Evolutionary conservation across 768 basidiomycete species (phyloP).

Genomic region (Terana coerulea): DNA sequence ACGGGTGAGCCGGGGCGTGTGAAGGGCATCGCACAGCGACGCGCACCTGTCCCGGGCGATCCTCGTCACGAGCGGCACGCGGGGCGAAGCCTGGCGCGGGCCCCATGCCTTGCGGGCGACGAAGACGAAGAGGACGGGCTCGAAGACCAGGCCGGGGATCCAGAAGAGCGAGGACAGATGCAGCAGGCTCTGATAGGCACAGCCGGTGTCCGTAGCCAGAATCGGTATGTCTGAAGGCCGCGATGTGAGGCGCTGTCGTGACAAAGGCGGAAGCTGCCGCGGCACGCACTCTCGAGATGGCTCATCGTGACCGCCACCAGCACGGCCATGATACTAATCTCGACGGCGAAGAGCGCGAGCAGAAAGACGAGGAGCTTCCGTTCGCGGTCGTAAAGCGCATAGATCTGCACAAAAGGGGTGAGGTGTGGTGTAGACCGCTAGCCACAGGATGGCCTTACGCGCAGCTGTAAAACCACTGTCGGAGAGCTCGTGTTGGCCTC

Average conservation of each 20-base stretch:
- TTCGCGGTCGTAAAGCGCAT: slow-evolving; percentile 12
- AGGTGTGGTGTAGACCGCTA: background rate
- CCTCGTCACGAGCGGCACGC: slow-evolving; percentile 5
- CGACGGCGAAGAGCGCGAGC: background rate
- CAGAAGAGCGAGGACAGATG: slow-evolving; percentile 21
- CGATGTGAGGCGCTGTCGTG: too few species aligned
- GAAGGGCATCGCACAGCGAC: background rate
- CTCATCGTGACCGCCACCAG: slow-evolving; percentile 10
- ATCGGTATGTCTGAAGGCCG: background rate
- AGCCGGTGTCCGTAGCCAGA: slow-evolving; percentile 9
- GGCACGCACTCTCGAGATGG: slow-evolving; percentile 3
- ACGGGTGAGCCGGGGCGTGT: too few species aligned
- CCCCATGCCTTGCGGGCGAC: slow-evolving; percentile 18
- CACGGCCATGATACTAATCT: slow-evolving; percentile 11
- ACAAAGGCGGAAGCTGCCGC: too few species aligned
- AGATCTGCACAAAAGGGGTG: slow-evolving; percentile 4
- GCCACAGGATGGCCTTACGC: slow-evolving; percentile 3
- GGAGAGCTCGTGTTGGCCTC: background rate
- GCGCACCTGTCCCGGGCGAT: slow-evolving; percentile 12
- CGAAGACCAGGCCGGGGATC: slow-evolving; percentile 21
- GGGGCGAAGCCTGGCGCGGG: background rate
- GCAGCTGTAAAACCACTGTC: slow-evolving; percentile 12
- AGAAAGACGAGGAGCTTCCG: slow-evolving; percentile 8
- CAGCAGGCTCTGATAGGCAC: slow-evolving; percentile 18
- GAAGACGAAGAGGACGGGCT: slow-evolving; percentile 21